A percentile compares a stretch with the other conserved stretches of the same genome.
Conservation (phyloP, 2,329 filamentous ascomycete species). For the Fusarium neocosmosporiellum region DNA sequence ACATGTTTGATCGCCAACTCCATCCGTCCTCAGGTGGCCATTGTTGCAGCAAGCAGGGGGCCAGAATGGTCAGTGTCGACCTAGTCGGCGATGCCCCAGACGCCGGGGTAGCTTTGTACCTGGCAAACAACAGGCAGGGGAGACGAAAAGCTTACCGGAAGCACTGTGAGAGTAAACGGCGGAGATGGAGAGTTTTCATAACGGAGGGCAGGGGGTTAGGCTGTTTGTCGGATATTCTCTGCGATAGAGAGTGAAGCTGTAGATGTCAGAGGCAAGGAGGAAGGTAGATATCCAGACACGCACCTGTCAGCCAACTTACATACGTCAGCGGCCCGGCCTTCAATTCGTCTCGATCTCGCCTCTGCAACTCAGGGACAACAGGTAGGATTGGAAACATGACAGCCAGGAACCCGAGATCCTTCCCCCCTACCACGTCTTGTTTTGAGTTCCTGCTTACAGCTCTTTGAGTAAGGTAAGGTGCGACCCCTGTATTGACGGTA, state of each 20-base stretch:
- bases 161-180: slow-evolving; percentile 7
- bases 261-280: neutral
- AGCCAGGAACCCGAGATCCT: slow-evolving; percentile 2
- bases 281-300: neutral
- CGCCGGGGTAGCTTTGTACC: slow-evolving; percentile 1
- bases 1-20: slow-evolving; percentile 33
- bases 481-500: slow-evolving; percentile 26
- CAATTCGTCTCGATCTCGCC: neutral
- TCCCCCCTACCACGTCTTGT: slow-evolving; percentile 1
- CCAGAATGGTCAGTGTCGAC: neutral
- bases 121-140: neutral
- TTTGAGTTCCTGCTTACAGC: slow-evolving; percentile 12
- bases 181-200: slow-evolving; percentile 5
- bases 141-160: slow-evolving; percentile 4
- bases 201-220: neutral
- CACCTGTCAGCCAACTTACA: neutral
- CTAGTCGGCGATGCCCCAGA: slow-evolving; percentile 3
- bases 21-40: slow-evolving; percentile 29
- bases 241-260: neutral
- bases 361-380: neutral
- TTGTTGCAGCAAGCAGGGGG: slow-evolving; percentile 14
- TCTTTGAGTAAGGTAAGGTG: neutral
- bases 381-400: neutral
- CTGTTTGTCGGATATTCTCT: neutral
- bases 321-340: neutral